Evolutionary conservation across 2,329 filamentous ascomycete species (phyloP).

Genomic region (Beauveria brongniartii): DNA sequence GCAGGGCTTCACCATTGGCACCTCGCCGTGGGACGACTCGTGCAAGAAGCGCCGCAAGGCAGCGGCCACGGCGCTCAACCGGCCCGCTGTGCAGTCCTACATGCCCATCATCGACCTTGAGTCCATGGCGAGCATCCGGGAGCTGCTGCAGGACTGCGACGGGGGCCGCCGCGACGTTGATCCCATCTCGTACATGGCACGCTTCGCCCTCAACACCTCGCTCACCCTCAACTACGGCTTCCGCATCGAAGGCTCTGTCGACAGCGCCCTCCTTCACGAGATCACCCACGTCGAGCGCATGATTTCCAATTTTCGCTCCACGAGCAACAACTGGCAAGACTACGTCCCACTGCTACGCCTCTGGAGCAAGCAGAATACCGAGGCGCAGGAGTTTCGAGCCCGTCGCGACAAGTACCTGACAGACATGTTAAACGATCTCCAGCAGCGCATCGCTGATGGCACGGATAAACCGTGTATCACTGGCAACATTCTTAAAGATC

Average conservation of each 20-base stretch:
- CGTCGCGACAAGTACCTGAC: slow-evolving; percentile 60
- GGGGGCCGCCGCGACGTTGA: slow-evolving; percentile 58
- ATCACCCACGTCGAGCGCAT: slow-evolving; percentile 69
- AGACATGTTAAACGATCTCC: slow-evolving; percentile 55
- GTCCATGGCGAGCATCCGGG: slow-evolving; percentile 61
- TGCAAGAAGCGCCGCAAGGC: slow-evolving; percentile 72
- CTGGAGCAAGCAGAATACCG: slow-evolving; percentile 51
- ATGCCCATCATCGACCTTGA: slow-evolving; percentile 79
- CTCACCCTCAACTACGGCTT: slow-evolving; percentile 74
- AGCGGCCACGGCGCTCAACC: slow-evolving; percentile 69
- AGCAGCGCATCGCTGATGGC: slow-evolving; percentile 29
- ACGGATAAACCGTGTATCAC: slow-evolving; percentile 35
- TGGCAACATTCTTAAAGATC: slow-evolving; percentile 46
- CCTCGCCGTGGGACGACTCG: slow-evolving; percentile 75
- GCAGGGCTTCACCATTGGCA: slow-evolving; percentile 75
- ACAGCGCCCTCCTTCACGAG: slow-evolving; percentile 60
- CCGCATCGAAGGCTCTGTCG: slow-evolving; percentile 62
- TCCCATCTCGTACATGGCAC: slow-evolving; percentile 64
- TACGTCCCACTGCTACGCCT: slow-evolving; percentile 70
- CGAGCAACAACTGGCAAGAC: slow-evolving; percentile 78
- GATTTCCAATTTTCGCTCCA: slow-evolving; percentile 68
- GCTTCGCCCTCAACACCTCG: slow-evolving; percentile 69
- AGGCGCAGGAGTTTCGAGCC: slow-evolving; percentile 57
- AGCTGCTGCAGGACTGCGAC: slow-evolving; percentile 58
- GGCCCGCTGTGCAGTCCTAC: slow-evolving; percentile 67